phyloP scores from a whole-genome alignment of 2,329 filamentous ascomycete genomes.

The Didymella sp. region DNA sequence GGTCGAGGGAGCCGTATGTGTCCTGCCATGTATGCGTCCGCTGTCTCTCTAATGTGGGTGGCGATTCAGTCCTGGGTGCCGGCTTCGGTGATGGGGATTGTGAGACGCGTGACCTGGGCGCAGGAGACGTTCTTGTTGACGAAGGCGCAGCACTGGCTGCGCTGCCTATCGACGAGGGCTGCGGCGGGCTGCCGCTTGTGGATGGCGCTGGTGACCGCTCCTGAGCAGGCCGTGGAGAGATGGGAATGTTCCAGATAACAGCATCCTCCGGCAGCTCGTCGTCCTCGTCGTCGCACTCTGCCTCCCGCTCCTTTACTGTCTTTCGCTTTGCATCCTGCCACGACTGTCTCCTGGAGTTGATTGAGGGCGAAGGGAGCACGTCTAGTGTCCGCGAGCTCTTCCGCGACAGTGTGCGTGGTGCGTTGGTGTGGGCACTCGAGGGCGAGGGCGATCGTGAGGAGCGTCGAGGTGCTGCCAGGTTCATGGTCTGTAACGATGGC shows the following conservation, averaged over 20 bases:
- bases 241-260: conserved; percentile 80
- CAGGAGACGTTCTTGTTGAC: conserved; percentile 38
- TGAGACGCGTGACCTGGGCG: conserved; percentile 29
- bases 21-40: conserved; percentile 78
- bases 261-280: conserved; percentile 78
- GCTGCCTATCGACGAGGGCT: conserved; percentile 30
- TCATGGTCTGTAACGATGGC: conserved; percentile 42
- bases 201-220: conserved; percentile 50
- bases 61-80: conserved; percentile 30
- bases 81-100: conserved; percentile 33
- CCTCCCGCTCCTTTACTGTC: conserved; percentile 72
- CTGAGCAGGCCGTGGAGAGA: conserved; percentile 66
- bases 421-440: conserved; percentile 35
- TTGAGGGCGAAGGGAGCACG: conserved; percentile 36
- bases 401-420: conserved; percentile 43
- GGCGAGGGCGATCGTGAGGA: conserved; percentile 49
- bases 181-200: conserved; percentile 39
- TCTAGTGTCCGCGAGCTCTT: conserved; percentile 44
- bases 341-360: conserved; percentile 54
- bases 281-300: conserved; percentile 77
- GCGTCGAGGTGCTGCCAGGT: conserved; percentile 42
- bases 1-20: conserved; percentile 71
- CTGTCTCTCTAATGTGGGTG: conserved; percentile 49
- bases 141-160: conserved; percentile 23
- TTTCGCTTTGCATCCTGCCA: conserved; percentile 75